Conservation (phyloP, 805 yeast species). For the Ogataea pini region DNA sequence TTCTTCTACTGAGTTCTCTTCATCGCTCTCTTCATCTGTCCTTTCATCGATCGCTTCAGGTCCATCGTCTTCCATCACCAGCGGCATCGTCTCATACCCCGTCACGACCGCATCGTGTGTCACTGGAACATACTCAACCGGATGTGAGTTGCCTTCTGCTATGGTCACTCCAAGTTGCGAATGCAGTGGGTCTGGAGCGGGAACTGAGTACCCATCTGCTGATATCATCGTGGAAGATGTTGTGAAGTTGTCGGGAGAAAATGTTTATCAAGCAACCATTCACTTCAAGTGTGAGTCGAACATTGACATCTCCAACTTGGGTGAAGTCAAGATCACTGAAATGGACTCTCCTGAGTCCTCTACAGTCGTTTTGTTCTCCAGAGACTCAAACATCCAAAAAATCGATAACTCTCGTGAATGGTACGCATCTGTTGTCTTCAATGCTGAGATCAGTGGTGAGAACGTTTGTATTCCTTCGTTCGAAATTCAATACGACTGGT, state of each 20-base stretch:
- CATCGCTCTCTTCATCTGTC: no score
- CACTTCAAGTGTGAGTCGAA: slow-evolving; percentile 17
- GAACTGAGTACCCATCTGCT: slow-evolving; percentile 23
- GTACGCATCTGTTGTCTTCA: slow-evolving; percentile 30
- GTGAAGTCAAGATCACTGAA: slow-evolving; percentile 33
- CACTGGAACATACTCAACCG: slow-evolving; percentile 3
- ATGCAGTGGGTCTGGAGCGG: slow-evolving; percentile 1
- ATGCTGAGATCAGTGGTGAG: slow-evolving; percentile 20
- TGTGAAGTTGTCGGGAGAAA: slow-evolving; percentile 1
- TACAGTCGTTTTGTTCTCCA: slow-evolving; percentile 27
- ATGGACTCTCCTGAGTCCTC: slow-evolving; percentile 30
- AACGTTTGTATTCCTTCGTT: slow-evolving; percentile 28
- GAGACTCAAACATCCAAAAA: slow-evolving; percentile 21
- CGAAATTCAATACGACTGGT: slow-evolving; percentile 36
- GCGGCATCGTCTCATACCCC: not conserved
- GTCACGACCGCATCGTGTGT: not conserved
- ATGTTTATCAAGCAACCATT: slow-evolving; percentile 20
- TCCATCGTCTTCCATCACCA: not conserved
- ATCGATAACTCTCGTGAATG: slow-evolving; percentile 32
- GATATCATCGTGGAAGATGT: slow-evolving; percentile 16
- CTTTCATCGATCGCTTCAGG: no score
- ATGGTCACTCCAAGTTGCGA: slow-evolving; percentile 13
- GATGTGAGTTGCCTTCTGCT: not conserved
- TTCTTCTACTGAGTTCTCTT: no score
- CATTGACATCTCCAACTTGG: slow-evolving; percentile 21